A percentile compares a stretch with the other conserved stretches of the same genome.
These are phyloP conservation scores for Centella asiatica DNA, from an alignment of 129 eudicot genomes.

Conservation along the genomic window DNA sequence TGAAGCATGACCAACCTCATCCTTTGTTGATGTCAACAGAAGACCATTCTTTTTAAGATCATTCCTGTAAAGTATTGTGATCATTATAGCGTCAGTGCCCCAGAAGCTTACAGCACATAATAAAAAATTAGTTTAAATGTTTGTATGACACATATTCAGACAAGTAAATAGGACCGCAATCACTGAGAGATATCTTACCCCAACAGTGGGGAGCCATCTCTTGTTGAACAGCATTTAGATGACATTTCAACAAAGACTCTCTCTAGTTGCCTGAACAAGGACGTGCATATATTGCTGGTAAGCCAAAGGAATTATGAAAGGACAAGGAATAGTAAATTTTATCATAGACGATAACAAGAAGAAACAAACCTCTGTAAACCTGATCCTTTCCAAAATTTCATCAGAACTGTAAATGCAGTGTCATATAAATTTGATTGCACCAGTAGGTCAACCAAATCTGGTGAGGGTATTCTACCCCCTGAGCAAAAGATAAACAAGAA, in stretches of 20 bases:
- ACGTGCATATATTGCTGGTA: not conserved
- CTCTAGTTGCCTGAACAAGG: constrained; percentile 66
- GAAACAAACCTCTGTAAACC: constrained; percentile 56
- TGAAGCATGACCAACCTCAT: constrained; percentile 41
- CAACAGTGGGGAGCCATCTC: constrained; percentile 25
- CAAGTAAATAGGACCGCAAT: not conserved
- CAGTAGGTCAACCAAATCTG: constrained; percentile 73
- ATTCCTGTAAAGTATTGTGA: constrained; percentile 36
- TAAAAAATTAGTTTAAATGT: not conserved
- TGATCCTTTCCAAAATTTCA: constrained; percentile 82
- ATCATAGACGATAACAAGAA: constrained; percentile 3
- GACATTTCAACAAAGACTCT: constrained; percentile 78
- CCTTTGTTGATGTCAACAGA: constrained; percentile 63
- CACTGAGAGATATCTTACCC: constrained; percentile 26
- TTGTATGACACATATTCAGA: not conserved
- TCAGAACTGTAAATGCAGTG: constrained; percentile 83
- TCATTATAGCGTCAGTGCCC: not conserved
- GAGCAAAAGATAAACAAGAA: constrained; percentile 8
- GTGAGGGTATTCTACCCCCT: constrained; percentile 51
- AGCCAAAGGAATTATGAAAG: constrained; percentile 7
- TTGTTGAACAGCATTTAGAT: constrained; percentile 71
- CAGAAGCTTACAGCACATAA: constrained; percentile 9
- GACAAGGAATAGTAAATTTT: not conserved
- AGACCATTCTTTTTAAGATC: constrained; percentile 41
- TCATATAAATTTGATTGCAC: constrained; percentile 76